Evolutionary conservation across 225 moss, liverwort and hornwort species (phyloP).

Genomic region (Ulota crispa): DNA sequence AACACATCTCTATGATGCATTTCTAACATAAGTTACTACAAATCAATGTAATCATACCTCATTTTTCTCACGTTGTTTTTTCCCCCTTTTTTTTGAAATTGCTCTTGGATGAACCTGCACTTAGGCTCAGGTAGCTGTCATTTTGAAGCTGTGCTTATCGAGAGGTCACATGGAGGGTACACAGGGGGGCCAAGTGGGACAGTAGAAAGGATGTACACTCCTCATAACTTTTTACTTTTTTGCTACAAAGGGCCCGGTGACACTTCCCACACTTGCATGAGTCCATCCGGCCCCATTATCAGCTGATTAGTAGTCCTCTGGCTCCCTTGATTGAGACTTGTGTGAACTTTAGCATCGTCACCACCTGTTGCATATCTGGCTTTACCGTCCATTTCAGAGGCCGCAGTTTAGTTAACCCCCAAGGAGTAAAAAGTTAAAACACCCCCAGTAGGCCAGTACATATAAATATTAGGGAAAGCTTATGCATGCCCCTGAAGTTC

Average conservation of each 20-base stretch:
- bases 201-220: not conserved
- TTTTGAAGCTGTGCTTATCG: not conserved
- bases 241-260: not conserved
- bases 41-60: too few species aligned
- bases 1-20: too few species aligned
- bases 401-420: not conserved
- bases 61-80: too few species aligned
- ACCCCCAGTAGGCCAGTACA: too few species aligned
- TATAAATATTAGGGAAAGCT: too few species aligned
- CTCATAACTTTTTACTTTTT: not conserved
- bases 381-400: not conserved
- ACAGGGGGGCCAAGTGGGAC: not conserved
- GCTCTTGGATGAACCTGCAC: too few species aligned
- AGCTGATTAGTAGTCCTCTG: constrained; percentile 14
- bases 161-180: not conserved
- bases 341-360: not conserved
- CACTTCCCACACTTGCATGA: constrained; percentile 25
- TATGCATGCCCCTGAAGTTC: too few species aligned
- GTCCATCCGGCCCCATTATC: not conserved
- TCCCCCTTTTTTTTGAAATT: too few species aligned
- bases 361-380: not conserved
- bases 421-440: too few species aligned
- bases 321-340: not conserved
- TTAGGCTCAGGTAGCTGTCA: not conserved
- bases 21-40: too few species aligned